Conservation (phyloP, 75 land plant species). For the Picea sitchensis region DNA sequence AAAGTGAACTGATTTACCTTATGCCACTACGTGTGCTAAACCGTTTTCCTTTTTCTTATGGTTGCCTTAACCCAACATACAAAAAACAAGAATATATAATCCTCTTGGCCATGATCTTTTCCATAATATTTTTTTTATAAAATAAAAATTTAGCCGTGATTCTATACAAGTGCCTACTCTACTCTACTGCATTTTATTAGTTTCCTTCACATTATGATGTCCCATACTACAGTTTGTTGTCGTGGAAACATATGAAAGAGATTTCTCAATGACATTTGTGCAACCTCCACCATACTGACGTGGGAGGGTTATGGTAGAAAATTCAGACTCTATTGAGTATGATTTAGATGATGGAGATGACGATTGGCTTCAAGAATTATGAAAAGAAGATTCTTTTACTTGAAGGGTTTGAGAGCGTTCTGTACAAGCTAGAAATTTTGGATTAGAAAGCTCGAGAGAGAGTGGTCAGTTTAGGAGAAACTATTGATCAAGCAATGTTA, state of each 20-base stretch:
- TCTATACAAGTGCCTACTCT: no score
- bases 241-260: conserved; percentile 92
- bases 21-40: no score
- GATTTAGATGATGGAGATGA: conserved; percentile 27
- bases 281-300: conserved; percentile 94
- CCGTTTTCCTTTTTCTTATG: no score
- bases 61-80: no score
- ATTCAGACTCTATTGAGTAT: no score
- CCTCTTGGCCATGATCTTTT: no score
- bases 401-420: conserved; percentile 57
- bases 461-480: conserved; percentile 58
- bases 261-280: conserved; percentile 71
- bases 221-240: conserved; percentile 83
- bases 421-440: conserved; percentile 79
- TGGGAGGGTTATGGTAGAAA: conserved; percentile 31
- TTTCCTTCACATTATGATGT: no score
- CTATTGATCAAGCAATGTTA: conserved; percentile 58
- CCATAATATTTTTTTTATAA: no score
- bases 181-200: no score
- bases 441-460: conserved; percentile 90
- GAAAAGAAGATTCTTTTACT: conserved; percentile 35
- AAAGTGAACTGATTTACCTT: no score
- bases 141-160: no score
- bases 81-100: no score
- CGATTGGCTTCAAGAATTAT: conserved; percentile 80